A percentile compares a stretch with the other conserved stretches of the same genome.
These are phyloP conservation scores for Cercospora janseana DNA, from an alignment of 2,329 filamentous ascomycete genomes.

Conservation along the genomic window DNA sequence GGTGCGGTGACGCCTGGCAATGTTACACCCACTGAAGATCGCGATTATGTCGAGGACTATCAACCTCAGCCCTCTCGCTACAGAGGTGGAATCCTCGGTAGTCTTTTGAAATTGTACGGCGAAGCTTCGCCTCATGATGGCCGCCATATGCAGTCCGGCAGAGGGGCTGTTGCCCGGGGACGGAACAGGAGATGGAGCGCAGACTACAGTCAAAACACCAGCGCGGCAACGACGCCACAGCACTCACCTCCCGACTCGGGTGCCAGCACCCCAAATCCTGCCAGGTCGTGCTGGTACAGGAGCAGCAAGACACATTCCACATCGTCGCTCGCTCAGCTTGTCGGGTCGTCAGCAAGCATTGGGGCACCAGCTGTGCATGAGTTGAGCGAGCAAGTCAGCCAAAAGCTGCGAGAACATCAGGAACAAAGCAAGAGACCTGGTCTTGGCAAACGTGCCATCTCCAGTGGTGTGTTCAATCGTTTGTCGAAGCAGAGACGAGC, in stretches of 20 bases:
- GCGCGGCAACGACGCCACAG: constrained; percentile 35
- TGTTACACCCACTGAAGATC: constrained; percentile 48
- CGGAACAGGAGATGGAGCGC: constrained; percentile 30
- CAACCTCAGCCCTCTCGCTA: constrained; percentile 67
- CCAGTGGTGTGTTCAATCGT: constrained; percentile 39
- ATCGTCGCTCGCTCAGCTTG: constrained; percentile 44
- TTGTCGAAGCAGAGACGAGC: constrained; percentile 41
- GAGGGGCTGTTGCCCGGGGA: constrained; percentile 11
- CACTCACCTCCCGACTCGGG: constrained; percentile 46
- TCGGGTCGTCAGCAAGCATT: constrained; percentile 47
- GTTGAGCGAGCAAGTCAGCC: constrained; percentile 44
- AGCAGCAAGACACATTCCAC: constrained; percentile 40
- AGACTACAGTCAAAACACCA: constrained; percentile 25
- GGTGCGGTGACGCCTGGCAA: constrained; percentile 37
- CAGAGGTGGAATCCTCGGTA: constrained; percentile 69
- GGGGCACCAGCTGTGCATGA: constrained; percentile 43
- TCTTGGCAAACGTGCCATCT: constrained; percentile 27
- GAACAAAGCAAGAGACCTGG: constrained; percentile 40
- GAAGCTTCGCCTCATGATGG: constrained; percentile 27
- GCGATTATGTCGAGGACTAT: constrained; percentile 58
- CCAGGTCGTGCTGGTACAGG: constrained; percentile 39
- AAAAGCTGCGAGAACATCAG: constrained; percentile 42
- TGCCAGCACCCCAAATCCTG: constrained; percentile 41
- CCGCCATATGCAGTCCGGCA: constrained; percentile 27
- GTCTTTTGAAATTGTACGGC: constrained; percentile 68